Evolutionary conservation across 179 eudicot species (phyloP), one percentile per base, ranked within the genome.

Genomic region (Beta macrorhiza): DNA sequence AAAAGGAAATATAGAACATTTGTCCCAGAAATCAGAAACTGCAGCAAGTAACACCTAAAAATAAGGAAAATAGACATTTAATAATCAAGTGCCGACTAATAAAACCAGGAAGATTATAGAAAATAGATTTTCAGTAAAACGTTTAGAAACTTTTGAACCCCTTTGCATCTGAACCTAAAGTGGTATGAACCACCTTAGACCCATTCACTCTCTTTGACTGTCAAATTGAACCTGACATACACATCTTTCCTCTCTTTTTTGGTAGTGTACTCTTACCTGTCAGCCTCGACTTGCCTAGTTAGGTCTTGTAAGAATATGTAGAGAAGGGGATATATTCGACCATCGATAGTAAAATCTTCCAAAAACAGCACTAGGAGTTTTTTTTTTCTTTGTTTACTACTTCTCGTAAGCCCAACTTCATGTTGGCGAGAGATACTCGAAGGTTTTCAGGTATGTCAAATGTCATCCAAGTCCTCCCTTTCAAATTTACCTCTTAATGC

Each of bases 1-100:
- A 51, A 29, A 57, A 75, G 51, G 11, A 63, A 20, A 29, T 25
- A n/a, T n/a, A 72, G 52, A 17, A 53, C 61, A 64, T 2, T 53
- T 78, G n/a, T 67, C 42, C 53, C 37, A 77, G 72, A 49, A 64
- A 17, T 25, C 56, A 74, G 52, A 77, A 32, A 5, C 32, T 44
- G 58, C 47, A 42, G 14, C 1, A 45, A 59, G 17, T 37, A 25
- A 53, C 44, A 79, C 56, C 51, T 72, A 32, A 25, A 68, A 15
- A 6, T 15, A 22, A 69, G 53, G 16, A 78, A 44, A 67, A 55
- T 70, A 8, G 14, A 2, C 52, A 45, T n/a, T 53, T 25, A 63
- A 42, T 53, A 55, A 62, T 64, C 53, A 51, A 56, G 57, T 72
- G 69, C 9, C 17, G 59, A 15, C 15, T 56, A 56, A 56, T 58